phyloP scores from a whole-genome alignment of 495 filamentous ascomycete genomes.

The Chaetomium cochliodes region DNA sequence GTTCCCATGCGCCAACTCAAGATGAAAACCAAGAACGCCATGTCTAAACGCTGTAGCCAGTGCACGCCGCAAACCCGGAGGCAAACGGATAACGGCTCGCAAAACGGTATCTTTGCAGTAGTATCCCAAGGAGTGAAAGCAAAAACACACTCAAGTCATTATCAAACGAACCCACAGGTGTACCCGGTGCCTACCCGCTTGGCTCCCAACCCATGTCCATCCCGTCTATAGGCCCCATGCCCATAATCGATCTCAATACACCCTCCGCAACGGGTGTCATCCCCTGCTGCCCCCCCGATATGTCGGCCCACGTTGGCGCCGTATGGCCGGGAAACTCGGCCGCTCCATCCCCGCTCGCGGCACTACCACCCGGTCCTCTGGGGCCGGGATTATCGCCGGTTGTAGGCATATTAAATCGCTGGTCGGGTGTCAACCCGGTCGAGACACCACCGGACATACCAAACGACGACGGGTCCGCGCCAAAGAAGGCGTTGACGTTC shows the following conservation, averaged over 20 bases:
- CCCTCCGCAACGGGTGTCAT: conserved; percentile 53
- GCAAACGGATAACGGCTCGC: background rate
- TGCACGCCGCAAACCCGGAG: background rate
- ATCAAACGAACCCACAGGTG: background rate
- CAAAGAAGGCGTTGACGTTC: conserved; percentile 38
- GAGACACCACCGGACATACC: conserved; percentile 26
- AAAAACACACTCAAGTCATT: background rate
- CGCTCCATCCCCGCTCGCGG: background rate
- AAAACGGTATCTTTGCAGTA: background rate
- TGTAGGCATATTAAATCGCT: conserved; percentile 23
- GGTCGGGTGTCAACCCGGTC: conserved; percentile 37
- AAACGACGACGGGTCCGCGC: conserved; percentile 32
- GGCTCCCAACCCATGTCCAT: conserved; percentile 42
- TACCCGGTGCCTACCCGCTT: conserved; percentile 16
- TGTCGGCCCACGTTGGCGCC: conserved; percentile 40
- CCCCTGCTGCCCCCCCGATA: conserved; percentile 37
- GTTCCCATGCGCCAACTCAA: background rate
- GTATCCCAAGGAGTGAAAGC: background rate
- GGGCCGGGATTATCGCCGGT: conserved; percentile 17
- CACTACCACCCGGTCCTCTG: background rate
- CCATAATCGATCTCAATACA: conserved; percentile 50
- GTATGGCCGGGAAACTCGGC: conserved; percentile 19
- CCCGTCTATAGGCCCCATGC: conserved; percentile 46
- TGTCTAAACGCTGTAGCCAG: background rate
- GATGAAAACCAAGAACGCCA: background rate